A percentile compares a stretch with the other conserved stretches of the same genome.
phyloP scores from a whole-genome alignment of 306 rosid species.

The Albizia julibrissin region DNA sequence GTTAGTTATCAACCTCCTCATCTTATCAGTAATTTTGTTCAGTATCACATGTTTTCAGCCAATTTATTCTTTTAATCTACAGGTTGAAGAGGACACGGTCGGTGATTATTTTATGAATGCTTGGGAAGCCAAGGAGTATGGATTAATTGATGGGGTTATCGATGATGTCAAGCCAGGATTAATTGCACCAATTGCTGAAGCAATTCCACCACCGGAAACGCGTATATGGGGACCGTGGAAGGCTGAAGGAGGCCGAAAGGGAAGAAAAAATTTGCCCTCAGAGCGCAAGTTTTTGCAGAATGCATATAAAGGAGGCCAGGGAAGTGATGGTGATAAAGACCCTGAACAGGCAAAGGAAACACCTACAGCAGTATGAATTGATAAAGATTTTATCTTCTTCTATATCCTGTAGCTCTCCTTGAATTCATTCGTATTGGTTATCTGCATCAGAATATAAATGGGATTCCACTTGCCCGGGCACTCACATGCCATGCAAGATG shows the following conservation, averaged over 20 bases:
- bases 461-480: constrained; percentile 22
- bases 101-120: constrained; percentile 93
- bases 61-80: constrained; percentile 24
- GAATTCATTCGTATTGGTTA: not conserved
- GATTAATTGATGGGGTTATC: constrained; percentile 76
- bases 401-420: constrained; percentile 12
- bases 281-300: constrained; percentile 55
- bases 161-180: constrained; percentile 96
- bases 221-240: constrained; percentile 62
- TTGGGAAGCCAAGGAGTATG: constrained; percentile 94
- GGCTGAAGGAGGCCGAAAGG: constrained; percentile 57
- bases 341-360: constrained; percentile 47
- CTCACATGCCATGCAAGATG: constrained; percentile 29
- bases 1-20: constrained; percentile 40
- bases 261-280: constrained; percentile 67
- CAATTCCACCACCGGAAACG: constrained; percentile 74
- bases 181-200: constrained; percentile 75
- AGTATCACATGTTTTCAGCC: not conserved
- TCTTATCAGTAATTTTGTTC: not conserved
- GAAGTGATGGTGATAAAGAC: constrained; percentile 46
- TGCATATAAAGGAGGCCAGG: constrained; percentile 37
- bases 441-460: constrained; percentile 14
- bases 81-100: constrained; percentile 80
- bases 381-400: constrained; percentile 11
- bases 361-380: constrained; percentile 59